Base-by-base conservation (phyloP, 768 basidiomycete species). In the Auriscalpium vulgare region DNA sequence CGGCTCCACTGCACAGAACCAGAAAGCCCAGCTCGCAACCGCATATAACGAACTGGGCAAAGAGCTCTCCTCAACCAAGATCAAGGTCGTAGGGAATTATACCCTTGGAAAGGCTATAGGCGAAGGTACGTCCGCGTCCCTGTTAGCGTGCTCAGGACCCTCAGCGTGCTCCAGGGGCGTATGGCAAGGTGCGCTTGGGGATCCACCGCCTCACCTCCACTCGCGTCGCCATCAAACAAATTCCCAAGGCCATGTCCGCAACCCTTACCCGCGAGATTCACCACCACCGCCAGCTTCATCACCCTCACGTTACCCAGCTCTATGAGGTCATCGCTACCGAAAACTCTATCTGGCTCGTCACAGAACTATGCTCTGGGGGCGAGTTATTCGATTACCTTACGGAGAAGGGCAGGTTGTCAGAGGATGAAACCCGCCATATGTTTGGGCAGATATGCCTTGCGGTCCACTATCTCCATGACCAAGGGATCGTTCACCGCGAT, bases 271-370 rank as follows among this genome's bases (percentile, higher is more conserved):
- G 95, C 61, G 95, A 99, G 74, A 97, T 99, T 54, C 95, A 99
- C 67, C 97, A 99, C 66, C 95, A 99, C 73, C 88, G 95, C 51
- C 89, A 92, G 50, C 81, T 99, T 11, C 97, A 97, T 68, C 95
- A 98, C 66, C 93, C 93, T 0, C 85, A 97, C 67, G 83, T 99
- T 65, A 91, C 93, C 13, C 93, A 95, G 67, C 85, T 98, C 71
- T 97, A 90, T 75, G 95, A 99, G 72, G 91, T 98, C 67, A 90
- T 98, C 67, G 97, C 97, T 9, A 98, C 97, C 1, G 97, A 99
- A 72, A 81, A 83, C 23, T 81, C 83, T 61, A 95, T 99, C 67
- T 98, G 94, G 93, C 92, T 99, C 56, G 88, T 99, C 45, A 91
- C 94, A 14, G 97, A 99, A 67, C 84, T 99, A 37, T 98, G 97